Evolutionary conservation across 768 basidiomycete species (phyloP), one percentile per base, ranked within the genome.

Genomic region (Phaeotremella skinneri): DNA sequence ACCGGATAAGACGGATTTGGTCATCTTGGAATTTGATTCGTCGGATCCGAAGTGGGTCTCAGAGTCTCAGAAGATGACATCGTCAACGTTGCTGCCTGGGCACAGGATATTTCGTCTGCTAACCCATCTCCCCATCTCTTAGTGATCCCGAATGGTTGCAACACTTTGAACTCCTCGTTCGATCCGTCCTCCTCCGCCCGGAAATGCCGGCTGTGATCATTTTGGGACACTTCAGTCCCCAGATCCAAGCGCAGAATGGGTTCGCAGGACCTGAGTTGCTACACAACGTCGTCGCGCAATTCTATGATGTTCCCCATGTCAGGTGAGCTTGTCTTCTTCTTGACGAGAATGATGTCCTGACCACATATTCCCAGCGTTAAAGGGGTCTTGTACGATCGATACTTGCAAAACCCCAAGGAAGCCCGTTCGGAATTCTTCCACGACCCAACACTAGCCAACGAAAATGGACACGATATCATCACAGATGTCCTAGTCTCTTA

Each of bases 251-350:
- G 34, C 78, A 82, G 21, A 80, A 90, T 68, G 93, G 92, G 1
- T 96, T 89, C 70, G 85, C 85, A 2, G 93, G 94, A 1, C 88
- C 93, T 1, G 93, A 96, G 72, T 85, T 90, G 68, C 85, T 85
- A 81, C 94, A 99, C 76, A 86, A 82, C 63, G 79, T 88, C 56
- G 92, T 97, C 0, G 90, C 96, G 1, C 91, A 93, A 73, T 98
- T 91, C 80, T 99, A 99, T 80, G 96, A 99, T 73, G 85, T 97
- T 26, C 93, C 94, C 0, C 90, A 98, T 74, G 80, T 99, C 69
- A 85, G 83, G 85, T 84, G 47, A 41, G 79, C 61, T 2, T 21
- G 13, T 29, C 21, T 26, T 48, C n/a, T 42, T 21, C 45, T 54
- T 11, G 11, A 42, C 13, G 16, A 26, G 20, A 11, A 37, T 25